Percentiles rank a stretch among this genome's conserved stretches.
Conservation (phyloP, 495 filamentous ascomycete species). For the Penicillium ochrochloron region DNA sequence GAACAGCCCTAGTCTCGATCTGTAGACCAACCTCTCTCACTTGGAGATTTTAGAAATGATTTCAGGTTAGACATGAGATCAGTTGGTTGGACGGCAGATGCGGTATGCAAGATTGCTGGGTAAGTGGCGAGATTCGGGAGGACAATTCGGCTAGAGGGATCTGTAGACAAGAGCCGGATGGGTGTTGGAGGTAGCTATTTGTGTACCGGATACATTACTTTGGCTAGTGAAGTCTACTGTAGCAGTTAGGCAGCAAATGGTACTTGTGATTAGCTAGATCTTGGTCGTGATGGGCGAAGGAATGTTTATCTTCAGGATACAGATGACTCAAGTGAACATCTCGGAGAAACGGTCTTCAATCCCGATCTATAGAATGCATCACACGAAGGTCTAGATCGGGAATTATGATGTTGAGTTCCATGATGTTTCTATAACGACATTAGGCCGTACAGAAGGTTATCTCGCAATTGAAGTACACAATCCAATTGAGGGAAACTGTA, state of each 20-base stretch:
- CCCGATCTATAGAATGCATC: neutral
- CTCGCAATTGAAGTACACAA: neutral
- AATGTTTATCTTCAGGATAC: neutral
- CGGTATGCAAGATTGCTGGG: constrained; percentile 19
- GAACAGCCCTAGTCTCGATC: neutral
- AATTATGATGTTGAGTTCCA: neutral
- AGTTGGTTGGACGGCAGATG: constrained; percentile 21
- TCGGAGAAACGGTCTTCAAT: neutral
- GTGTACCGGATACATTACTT: neutral
- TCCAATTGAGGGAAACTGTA: neutral
- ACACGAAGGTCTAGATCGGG: neutral
- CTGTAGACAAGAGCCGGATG: neutral
- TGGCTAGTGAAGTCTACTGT: neutral
- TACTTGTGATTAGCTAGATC: neutral
- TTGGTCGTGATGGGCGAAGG: neutral
- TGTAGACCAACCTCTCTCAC: neutral
- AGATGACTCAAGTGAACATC: neutral
- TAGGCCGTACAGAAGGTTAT: neutral
- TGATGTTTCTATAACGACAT: constrained; percentile 3
- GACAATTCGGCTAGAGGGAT: neutral
- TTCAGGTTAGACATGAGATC: constrained; percentile 18
- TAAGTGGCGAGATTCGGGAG: constrained; percentile 2
- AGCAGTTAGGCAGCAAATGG: neutral
- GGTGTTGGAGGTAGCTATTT: neutral
- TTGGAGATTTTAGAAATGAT: neutral